Evolutionary conservation across 495 filamentous ascomycete species (phyloP), one percentile per base, ranked within the genome.

Genomic region (Penicillium turbatum): DNA sequence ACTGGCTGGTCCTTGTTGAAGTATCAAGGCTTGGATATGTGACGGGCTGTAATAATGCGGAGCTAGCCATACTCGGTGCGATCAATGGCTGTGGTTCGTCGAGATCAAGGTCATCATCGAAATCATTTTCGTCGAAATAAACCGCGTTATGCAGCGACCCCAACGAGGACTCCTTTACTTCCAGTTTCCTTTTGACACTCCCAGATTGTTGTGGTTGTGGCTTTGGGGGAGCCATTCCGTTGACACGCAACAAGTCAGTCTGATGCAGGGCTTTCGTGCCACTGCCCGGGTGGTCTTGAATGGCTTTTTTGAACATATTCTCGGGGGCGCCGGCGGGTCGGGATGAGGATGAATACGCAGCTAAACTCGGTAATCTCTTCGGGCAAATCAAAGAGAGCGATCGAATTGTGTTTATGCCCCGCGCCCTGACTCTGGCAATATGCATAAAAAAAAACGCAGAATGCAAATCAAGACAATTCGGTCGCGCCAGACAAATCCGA

Each of bases 101-200:
- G 29, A 80, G 60, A 43, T 77, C 70, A n/a, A 68, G 58, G 52
- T 80, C 77, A 57, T 79, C 74, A 27, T 80, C 78, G 31, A 81
- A 81, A 55, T 81, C 78, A 47, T 81, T 78, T 54, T 79, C 77
- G 55, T 80, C 76, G 39, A 81, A 80, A 49, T 72, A 79, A 26
- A 80, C 75, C 24, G 65, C 66, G 42, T 55, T 72, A 53, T 77
- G 74, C 30, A 77, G 64, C 13, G 74, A 72, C 2, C 74, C 72
- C 40, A 77, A 54, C 2, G 63, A 56, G 0, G 72, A 74, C 29
- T 62, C 62, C 19, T 62, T 54, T 64, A 72, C 65, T 24, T 77
- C 74, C 31, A 75, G 63, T 59, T 77, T 77, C 35, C 74, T 68
- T 57, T 77, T 77, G 51, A 73, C 61, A 10, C 70, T 72, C 40